These are phyloP conservation scores for Tetrapisispora iriomotensis DNA, from an alignment of 805 yeast genomes.

Conservation along the genomic window DNA sequence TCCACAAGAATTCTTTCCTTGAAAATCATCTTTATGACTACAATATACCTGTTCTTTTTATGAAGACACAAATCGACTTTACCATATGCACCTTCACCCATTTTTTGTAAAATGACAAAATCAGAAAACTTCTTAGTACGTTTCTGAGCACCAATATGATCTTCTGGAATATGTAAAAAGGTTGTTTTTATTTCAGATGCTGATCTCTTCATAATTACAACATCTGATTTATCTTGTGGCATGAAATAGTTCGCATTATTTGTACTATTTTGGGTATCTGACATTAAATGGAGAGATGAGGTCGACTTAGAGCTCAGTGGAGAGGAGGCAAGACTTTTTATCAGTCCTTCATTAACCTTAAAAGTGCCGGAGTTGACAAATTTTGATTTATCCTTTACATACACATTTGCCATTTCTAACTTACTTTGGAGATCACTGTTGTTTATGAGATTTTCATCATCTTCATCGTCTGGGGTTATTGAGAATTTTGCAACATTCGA, in stretches of 20 bases:
- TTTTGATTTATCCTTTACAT: conserved; percentile 24
- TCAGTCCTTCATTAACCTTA: conserved; percentile 24
- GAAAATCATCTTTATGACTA: conserved; percentile 80
- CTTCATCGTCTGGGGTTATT: background rate
- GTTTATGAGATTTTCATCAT: conserved; percentile 8
- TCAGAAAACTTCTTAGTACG: conserved; percentile 65
- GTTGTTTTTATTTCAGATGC: conserved; percentile 6
- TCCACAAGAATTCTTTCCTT: conserved; percentile 91
- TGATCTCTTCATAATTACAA: background rate
- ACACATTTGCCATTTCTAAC: conserved; percentile 23
- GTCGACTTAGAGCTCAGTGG: conserved; percentile 3
- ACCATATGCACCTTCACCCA: conserved; percentile 98
- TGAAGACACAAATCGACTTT: conserved; percentile 76
- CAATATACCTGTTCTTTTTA: conserved; percentile 50
- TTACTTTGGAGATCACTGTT: conserved; percentile 19
- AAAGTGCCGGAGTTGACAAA: conserved; percentile 29
- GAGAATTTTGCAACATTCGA: background rate
- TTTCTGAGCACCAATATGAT: conserved; percentile 52
- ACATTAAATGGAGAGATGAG: conserved; percentile 4
- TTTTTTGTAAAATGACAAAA: conserved; percentile 57
- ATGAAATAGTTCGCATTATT: background rate
- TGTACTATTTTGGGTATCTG: background rate
- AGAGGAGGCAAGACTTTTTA: conserved; percentile 23
- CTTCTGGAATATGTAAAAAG: conserved; percentile 17
- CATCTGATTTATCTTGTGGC: background rate